These are phyloP conservation scores for Onygena corvina DNA, from an alignment of 2,329 filamentous ascomycete species.

Conservation along the genomic window DNA sequence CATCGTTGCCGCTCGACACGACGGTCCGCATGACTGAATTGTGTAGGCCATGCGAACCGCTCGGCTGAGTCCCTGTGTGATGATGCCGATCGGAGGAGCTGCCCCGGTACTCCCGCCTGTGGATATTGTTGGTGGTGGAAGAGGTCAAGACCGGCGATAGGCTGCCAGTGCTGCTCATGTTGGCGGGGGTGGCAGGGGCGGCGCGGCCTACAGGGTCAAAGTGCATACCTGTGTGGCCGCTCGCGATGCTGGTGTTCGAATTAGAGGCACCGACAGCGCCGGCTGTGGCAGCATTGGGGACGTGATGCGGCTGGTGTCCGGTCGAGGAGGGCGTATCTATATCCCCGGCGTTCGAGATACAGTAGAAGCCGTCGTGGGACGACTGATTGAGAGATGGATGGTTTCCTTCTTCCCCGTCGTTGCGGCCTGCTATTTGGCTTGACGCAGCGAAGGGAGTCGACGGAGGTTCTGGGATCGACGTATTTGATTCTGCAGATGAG, in stretches of 20 bases:
- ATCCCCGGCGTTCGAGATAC: constrained; percentile 5
- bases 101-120: neutral
- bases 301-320: neutral
- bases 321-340: constrained; percentile 8
- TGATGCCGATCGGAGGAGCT: constrained; percentile 6
- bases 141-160: constrained; percentile 10
- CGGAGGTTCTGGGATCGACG: constrained; percentile 7
- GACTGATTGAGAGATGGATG: constrained; percentile 2
- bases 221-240: constrained; percentile 6
- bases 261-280: neutral
- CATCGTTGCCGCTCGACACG: constrained; percentile 44
- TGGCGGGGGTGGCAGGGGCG: constrained; percentile 9
- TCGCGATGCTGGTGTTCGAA: neutral
- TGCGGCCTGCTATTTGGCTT: constrained; percentile 13
- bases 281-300: neutral
- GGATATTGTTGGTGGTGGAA: neutral
- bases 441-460: constrained; percentile 8
- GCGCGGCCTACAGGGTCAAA: constrained; percentile 10
- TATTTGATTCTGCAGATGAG: constrained; percentile 4
- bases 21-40: constrained; percentile 38
- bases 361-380: constrained; percentile 6
- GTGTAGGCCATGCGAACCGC: constrained; percentile 25
- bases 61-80: neutral
- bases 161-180: constrained; percentile 10
- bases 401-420: constrained; percentile 1